Conservation (phyloP, 495 filamentous ascomycete genomes). For the Symbiotaphrina buchneri region DNA sequence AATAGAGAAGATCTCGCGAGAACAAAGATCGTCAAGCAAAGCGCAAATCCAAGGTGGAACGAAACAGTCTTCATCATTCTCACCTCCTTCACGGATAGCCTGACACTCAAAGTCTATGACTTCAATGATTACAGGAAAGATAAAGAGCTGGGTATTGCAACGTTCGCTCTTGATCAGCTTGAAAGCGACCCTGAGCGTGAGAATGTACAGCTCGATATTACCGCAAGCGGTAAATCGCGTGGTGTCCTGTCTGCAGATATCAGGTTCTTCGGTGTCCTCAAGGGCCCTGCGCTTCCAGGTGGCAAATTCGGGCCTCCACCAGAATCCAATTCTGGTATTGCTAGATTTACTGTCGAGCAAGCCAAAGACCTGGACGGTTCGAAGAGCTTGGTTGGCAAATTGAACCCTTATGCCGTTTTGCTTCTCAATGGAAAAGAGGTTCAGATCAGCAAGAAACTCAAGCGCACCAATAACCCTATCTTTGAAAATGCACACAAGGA, state of each 20-base stretch:
- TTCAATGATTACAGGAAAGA: conserved; percentile 94
- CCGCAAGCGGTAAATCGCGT: conserved; percentile 60
- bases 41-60: conserved; percentile 75
- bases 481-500: conserved; percentile 84
- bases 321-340: conserved; percentile 80
- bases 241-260: conserved; percentile 64
- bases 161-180: conserved; percentile 63
- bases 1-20: conserved; percentile 53
- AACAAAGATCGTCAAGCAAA: conserved; percentile 75
- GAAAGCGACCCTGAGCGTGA: conserved; percentile 57
- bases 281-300: conserved; percentile 43
- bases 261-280: conserved; percentile 85
- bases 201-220: conserved; percentile 64
- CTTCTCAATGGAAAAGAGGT: conserved; percentile 80
- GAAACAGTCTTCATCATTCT: conserved; percentile 91
- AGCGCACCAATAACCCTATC: conserved; percentile 89
- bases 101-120: conserved; percentile 70
- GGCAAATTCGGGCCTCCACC: conserved; percentile 61
- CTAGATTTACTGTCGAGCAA: conserved; percentile 79
- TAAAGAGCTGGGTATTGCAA: conserved; percentile 75
- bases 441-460: conserved; percentile 65
- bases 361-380: conserved; percentile 84
- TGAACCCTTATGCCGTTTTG: conserved; percentile 77
- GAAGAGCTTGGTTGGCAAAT: conserved; percentile 70
- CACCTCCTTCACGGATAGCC: conserved; percentile 63